Evolutionary conservation across 495 filamentous ascomycete genomes (phyloP).

Genomic region (Neurospora tetrasperma): DNA sequence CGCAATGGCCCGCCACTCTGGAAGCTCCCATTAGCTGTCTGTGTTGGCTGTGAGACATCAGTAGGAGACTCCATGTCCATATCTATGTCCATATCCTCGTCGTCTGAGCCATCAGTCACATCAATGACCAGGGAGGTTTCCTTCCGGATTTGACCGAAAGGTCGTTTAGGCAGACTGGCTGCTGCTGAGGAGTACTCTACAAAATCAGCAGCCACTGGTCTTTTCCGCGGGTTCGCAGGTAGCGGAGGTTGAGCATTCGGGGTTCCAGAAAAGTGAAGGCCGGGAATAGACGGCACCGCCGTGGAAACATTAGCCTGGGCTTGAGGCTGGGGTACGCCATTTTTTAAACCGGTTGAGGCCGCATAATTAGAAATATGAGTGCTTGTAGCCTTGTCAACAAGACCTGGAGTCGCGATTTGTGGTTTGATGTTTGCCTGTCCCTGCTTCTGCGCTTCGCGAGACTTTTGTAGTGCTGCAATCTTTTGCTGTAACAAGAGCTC

Average conservation of each 20-base stretch:
- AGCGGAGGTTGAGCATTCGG: constrained; percentile 1
- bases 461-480: constrained; percentile 37
- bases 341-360: background rate
- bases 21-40: constrained; percentile 10
- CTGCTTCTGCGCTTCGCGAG: constrained; percentile 18
- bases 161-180: constrained; percentile 45
- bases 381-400: background rate
- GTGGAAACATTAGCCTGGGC: background rate
- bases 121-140: constrained; percentile 58
- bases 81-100: constrained; percentile 41
- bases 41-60: constrained; percentile 23
- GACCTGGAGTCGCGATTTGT: background rate
- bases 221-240: constrained; percentile 44
- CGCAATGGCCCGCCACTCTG: constrained; percentile 27
- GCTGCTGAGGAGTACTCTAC: constrained; percentile 41
- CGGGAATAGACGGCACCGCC: constrained; percentile 5
- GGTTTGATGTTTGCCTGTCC: constrained; percentile 5
- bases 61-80: constrained; percentile 38
- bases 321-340: background rate
- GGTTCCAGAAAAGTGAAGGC: constrained; percentile 4
- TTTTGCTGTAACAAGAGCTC: constrained; percentile 36
- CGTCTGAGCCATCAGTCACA: constrained; percentile 48
- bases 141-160: constrained; percentile 45
- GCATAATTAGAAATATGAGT: background rate
- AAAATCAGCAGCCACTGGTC: constrained; percentile 81